Base-by-base conservation (phyloP, 257 asterid species). In the Knoxia roxburghii region DNA sequence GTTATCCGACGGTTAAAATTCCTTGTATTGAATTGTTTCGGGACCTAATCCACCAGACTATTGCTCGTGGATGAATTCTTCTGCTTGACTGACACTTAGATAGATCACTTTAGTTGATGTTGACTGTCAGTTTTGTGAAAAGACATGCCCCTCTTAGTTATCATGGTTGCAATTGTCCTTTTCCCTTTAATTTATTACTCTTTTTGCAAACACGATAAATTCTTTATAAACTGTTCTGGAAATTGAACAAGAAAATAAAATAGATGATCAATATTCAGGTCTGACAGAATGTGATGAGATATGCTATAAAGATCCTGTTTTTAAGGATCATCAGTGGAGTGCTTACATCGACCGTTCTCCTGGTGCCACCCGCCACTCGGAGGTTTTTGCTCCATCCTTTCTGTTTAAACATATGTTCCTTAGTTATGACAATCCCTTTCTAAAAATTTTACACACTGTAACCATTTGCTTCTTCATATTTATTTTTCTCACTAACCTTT, bases 271-370 rank as follows among this genome's bases (percentile, higher is more conserved):
- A 33, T 24, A 14, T 72, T 62, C 73, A 93, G 99, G 99, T 80
- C 12, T 84, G 72, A 85, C 75, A 60, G 95, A 88, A 71, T 93
- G 99, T 14, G 94, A 90, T 57, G 97, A 84, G 80, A 81, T 87
- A 57, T 93, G 99, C 81, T 90, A 88, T 75, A 93, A 93, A 69
- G 97, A 89, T 70, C 97, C 99, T 0, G 99, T 93, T 72, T 77
- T 93, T 33, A 88, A 90, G 80, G 91, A 93, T 84, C 81, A 69
- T 68, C 79, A 93, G 71, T 93, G 99, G 99, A 93, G 97, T 80
- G 88, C 96, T 67, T 93, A 80, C 62, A 90, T 93, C 21, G 99
- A 93, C 72, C 97, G 99, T 14, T 89, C 99, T 76, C 99, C 99
- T 59, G 99, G 99, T 75, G 83, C 96, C 70, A 84, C 77, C 64